phyloP scores from a whole-genome alignment of 1,284 basidiomycete species.

The Cutaneotrichosporon mucoides region DNA sequence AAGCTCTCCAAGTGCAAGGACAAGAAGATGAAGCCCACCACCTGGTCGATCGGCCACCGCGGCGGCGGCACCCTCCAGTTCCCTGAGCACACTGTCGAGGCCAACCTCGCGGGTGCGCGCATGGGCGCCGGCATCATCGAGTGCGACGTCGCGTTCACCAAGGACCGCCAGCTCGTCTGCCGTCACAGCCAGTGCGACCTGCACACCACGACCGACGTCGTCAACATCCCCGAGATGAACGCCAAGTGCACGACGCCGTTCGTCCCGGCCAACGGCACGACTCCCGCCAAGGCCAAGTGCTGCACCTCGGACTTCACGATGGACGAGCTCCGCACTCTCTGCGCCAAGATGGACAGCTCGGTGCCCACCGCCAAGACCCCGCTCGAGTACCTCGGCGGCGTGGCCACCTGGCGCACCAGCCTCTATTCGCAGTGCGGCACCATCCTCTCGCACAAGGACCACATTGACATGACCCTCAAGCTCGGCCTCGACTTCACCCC shows the following conservation, averaged over 20 bases:
- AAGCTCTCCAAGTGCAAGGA: constrained; percentile 17
- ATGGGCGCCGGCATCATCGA: constrained; percentile 25
- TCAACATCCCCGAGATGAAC: constrained; percentile 16
- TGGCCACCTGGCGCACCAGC: constrained; percentile 11
- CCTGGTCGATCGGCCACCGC: constrained; percentile 18
- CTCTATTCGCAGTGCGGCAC: constrained; percentile 21
- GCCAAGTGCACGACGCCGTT: constrained; percentile 21
- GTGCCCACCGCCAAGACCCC: constrained; percentile 16
- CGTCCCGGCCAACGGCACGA: constrained; percentile 10
- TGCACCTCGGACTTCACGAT: constrained; percentile 25
- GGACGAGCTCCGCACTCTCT: constrained; percentile 19
- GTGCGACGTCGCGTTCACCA: constrained; percentile 23
- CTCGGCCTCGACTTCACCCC: constrained; percentile 22
- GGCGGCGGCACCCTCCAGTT: constrained; percentile 23
- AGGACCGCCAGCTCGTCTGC: constrained; percentile 22
- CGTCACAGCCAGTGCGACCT: constrained; percentile 25
- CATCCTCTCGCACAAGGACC: constrained; percentile 16
- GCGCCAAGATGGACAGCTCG: constrained; percentile 21
- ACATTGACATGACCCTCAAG: constrained; percentile 13
- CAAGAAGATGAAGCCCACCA: not conserved
- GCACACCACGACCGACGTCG: constrained; percentile 22
- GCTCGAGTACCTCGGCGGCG: constrained; percentile 15
- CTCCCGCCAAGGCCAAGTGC: constrained; percentile 16
- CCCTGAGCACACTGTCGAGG: constrained; percentile 22
- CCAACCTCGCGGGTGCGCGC: constrained; percentile 17